Conservation (phyloP, 305 asterid genomes). For the Lippia alba region DNA sequence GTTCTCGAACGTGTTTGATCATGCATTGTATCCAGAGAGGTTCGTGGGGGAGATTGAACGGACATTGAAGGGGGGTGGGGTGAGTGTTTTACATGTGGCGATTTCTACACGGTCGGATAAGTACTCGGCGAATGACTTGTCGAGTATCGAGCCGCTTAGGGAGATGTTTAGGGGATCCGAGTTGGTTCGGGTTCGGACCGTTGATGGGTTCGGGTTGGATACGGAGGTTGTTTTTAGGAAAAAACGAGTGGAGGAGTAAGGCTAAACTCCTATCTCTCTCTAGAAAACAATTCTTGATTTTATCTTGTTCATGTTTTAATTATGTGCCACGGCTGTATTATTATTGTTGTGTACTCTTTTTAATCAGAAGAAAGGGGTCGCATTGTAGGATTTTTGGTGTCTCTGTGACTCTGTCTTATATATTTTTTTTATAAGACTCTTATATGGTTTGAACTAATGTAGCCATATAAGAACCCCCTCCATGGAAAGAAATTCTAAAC, state of each 20-base stretch:
- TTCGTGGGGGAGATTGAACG: slow-evolving; percentile 87
- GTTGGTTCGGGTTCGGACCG: slow-evolving; percentile 50
- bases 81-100: slow-evolving; percentile 79
- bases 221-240: slow-evolving; percentile 71
- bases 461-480: no score
- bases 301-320: no score
- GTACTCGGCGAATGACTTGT: slow-evolving; percentile 80
- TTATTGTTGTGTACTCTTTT: no score
- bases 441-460: no score
- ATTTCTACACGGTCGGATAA: slow-evolving; percentile 62
- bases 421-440: no score
- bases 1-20: slow-evolving; percentile 85
- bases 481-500: no score
- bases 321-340: no score
- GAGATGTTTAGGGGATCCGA: slow-evolving; percentile 60
- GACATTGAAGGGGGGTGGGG: slow-evolving; percentile 65
- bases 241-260: slow-evolving; percentile 12
- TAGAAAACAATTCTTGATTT: no score
- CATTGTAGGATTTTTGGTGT: no score
- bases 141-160: slow-evolving; percentile 65
- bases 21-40: slow-evolving; percentile 70
- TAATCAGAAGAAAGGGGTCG: no score
- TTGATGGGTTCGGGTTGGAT: slow-evolving; percentile 78
- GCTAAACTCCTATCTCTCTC: no score
- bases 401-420: no score